Conservation (phyloP, 75 land plant species). For the Cupressus sempervirens region DNA sequence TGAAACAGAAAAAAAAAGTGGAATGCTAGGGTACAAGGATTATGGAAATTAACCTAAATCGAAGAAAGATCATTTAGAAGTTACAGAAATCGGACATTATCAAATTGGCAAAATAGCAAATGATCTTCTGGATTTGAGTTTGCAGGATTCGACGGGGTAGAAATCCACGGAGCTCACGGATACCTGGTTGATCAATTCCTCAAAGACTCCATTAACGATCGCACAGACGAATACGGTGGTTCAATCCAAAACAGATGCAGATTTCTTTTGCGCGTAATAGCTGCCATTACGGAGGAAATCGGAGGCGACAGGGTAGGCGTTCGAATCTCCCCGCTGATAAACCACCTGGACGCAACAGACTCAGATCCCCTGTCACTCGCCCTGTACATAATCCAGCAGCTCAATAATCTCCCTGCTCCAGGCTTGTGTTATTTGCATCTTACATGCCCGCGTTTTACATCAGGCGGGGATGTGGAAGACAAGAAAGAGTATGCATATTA, state of each 20-base stretch:
- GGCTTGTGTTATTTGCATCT: constrained; percentile 58
- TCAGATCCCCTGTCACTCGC: constrained; percentile 59
- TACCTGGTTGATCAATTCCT: constrained; percentile 91
- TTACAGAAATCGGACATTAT: too few species aligned
- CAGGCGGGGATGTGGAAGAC: constrained; percentile 31
- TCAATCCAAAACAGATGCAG: constrained; percentile 55
- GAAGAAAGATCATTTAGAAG: too few species aligned
- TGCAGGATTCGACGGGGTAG: constrained; percentile 71
- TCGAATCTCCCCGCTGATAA: constrained; percentile 69
- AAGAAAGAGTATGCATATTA: constrained; percentile 37
- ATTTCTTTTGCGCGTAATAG: constrained; percentile 37
- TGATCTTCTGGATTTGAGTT: background rate
- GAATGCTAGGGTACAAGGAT: too few species aligned
- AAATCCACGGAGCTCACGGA: constrained; percentile 86
- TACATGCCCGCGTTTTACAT: constrained; percentile 70
- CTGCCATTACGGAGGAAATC: constrained; percentile 37
- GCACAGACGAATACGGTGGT: constrained; percentile 74
- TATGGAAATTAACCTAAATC: too few species aligned
- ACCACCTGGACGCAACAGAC: constrained; percentile 69
- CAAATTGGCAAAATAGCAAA: too few species aligned
- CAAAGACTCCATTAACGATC: constrained; percentile 84
- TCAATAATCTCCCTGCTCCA: constrained; percentile 34
- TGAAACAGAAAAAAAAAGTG: too few species aligned
- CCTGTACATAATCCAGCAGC: constrained; percentile 39
- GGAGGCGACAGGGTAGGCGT: constrained; percentile 51